These are phyloP conservation scores for Babesia ovata DNA, from an alignment of 169 alveolate species.

Conservation along the genomic window DNA sequence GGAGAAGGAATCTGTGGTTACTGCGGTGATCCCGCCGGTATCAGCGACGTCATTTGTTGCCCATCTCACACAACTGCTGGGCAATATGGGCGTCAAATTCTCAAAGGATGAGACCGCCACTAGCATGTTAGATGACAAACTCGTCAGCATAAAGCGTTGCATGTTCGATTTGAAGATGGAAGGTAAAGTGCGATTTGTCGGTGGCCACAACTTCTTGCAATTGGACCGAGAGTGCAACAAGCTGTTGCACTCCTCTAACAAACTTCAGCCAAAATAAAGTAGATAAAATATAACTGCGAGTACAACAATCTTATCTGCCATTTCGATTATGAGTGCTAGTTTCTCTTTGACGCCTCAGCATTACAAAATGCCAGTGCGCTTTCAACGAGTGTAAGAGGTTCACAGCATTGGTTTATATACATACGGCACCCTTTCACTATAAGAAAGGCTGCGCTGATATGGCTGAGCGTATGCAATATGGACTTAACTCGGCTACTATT, in stretches of 20 bases:
- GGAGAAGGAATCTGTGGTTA: slow-evolving; percentile 12
- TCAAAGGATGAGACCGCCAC: neutral
- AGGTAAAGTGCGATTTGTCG: slow-evolving; percentile 4
- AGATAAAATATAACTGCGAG: too few relatives aligned
- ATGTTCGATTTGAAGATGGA: slow-evolving; percentile 16
- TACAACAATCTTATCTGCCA: too few relatives aligned
- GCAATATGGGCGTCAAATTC: neutral
- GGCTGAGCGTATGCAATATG: too few relatives aligned
- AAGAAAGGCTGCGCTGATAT: too few relatives aligned
- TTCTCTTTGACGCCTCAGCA: too few relatives aligned
- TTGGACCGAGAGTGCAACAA: slow-evolving; percentile 16
- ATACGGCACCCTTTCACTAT: too few relatives aligned
- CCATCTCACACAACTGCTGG: slow-evolving; percentile 11
- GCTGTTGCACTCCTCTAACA: neutral
- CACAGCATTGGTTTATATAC: too few relatives aligned
- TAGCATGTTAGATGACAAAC: neutral
- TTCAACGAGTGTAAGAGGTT: too few relatives aligned
- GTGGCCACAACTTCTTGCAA: slow-evolving; percentile 4
- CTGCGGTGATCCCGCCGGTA: slow-evolving; percentile 20
- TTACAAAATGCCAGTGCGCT: too few relatives aligned
- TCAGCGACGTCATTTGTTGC: slow-evolving; percentile 22
- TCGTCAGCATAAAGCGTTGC: slow-evolving; percentile 18
- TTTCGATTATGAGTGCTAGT: too few relatives aligned
- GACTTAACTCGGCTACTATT: too few relatives aligned
- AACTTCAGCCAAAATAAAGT: too few relatives aligned